These are phyloP conservation scores for Bipolaris victoriae DNA, from an alignment of 2,329 filamentous ascomycete genomes.

Conservation along the genomic window DNA sequence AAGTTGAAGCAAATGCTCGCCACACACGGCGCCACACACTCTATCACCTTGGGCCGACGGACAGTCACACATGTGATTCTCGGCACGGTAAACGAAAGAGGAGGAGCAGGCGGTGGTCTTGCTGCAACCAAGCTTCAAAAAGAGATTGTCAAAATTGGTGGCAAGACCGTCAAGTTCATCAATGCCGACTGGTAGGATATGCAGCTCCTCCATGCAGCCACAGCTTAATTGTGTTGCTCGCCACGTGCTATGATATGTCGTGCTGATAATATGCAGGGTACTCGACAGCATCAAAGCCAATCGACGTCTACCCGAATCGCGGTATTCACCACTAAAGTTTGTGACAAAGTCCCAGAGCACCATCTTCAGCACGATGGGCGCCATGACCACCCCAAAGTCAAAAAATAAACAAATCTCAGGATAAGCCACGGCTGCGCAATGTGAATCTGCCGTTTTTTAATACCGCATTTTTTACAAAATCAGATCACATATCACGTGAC, in stretches of 20 bases:
- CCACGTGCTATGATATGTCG: not conserved
- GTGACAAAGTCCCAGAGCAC: constrained; percentile 36
- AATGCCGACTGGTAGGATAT: constrained; percentile 71
- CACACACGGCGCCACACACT: constrained; percentile 73
- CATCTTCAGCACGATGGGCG: constrained; percentile 26
- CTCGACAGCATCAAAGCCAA: constrained; percentile 82
- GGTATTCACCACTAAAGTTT: constrained; percentile 61
- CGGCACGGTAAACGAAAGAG: constrained; percentile 53
- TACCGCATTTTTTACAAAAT: too few species aligned
- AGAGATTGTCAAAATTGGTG: constrained; percentile 72
- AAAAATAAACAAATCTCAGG: constrained; percentile 14
- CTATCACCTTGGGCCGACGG: constrained; percentile 72
- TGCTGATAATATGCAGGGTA: constrained; percentile 61
- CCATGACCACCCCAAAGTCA: constrained; percentile 3
- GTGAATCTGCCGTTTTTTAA: not conserved
- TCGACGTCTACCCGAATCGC: constrained; percentile 74
- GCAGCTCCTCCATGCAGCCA: not conserved
- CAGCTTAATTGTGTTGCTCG: not conserved
- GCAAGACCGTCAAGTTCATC: constrained; percentile 77
- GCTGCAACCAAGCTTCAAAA: constrained; percentile 79
- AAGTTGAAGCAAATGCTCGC: constrained; percentile 79
- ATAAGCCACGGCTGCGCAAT: not conserved
- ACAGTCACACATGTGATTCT: constrained; percentile 87
- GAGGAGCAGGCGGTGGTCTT: constrained; percentile 74
- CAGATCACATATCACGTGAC: too few species aligned